Base-by-base conservation (phyloP, 352 stramenopile genomes). In the Globisporangium viniferum region DNA sequence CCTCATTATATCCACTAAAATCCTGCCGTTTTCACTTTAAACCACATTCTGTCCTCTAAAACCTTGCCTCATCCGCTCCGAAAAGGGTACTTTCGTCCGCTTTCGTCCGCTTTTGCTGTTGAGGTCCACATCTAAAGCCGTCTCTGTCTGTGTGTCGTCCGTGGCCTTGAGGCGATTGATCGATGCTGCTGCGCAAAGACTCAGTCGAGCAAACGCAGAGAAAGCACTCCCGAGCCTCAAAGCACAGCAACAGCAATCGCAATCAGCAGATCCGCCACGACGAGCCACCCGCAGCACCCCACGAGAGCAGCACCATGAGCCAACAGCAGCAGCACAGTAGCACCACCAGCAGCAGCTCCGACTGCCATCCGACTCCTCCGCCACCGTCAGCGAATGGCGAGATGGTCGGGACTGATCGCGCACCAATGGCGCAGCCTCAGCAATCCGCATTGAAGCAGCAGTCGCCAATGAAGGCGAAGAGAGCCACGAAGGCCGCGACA, bases 131-230 rank as follows among this genome's bases (percentile, higher is more conserved):
- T 55, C 59, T 64, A 41, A 64, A 64, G 59, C 59, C 58, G 58
- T 63, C 41, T 41, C 41, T 41, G 33, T 39, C 9, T 44, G 36
- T 44, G 39, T 48, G 44, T n/a, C 44, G 44, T 22, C 15, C 15
- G 44, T 49, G 44, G 44, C 44, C 15, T 49, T 20, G 15, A 20
- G 18, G 44, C 44, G 44, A 51, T 51, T 51, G 44, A n/a, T 62
- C 56, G 31, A 39, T 62, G 56, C 48, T 24, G 55, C 55, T 51
- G 44, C 44, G 20, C 44, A 51, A 22, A 22, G 56, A 62, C 56
- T 49, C 56, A 64, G 59, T 64, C 46, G 41, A 64, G 59, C 59
- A 64, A 64, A 64, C 59, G 59, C 59, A 61, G 56, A 36, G 59
- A 64, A 48, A 56, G 54, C 41, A 46, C 15, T 6, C 24, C 41